Base-by-base conservation (phyloP, 2,329 filamentous ascomycete species). In the Leptographium lundbergii region DNA sequence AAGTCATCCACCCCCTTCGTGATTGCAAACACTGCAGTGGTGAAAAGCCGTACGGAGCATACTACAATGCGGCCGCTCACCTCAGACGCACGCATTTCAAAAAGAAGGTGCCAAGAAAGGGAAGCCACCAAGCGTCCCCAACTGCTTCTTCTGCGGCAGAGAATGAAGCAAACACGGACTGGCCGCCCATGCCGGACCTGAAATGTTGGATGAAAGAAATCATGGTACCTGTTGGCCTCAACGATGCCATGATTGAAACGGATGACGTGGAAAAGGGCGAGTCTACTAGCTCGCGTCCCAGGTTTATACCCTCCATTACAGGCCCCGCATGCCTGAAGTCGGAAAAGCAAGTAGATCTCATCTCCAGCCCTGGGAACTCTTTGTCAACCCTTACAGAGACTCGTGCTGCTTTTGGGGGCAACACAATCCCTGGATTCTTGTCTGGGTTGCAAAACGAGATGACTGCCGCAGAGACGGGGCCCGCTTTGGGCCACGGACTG, bases 11-110 rank as follows among this genome's bases (percentile, higher is more conserved):
- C 57, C 85, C 91, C 48, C 80, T 97, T 39, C 76, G 77, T 56
- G 87, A 87, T 65, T 96, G 91, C 81, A 95, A 95, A 72, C 82
- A 88, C 54, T 97, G 92, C 71, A 80, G 79, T 55, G 79, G 80
- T 52, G 74, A 80, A 59, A 96, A 96, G 75, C 80, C 82, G 60
- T 97, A 97, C 66, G 88, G 88, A 4, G 89, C 88, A 19, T 94
- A 96, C 73, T 96, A 97, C 74, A 97, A 97, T 67, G 92, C 91
- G 0, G 91, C 91, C 0, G 92, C 91, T 0, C 92, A 97, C 69
- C 79, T 97, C 10, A 82, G 91, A 50, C 85, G 92, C 56, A 87
- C 87, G 0, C 92, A 97, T 70, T 97, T 96, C 77, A 88, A 87
- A 68, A 86, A 77, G 57, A 82, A 81, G 71, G 68, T 73, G 61